A percentile compares a stretch with the other conserved stretches of the same genome.
These are phyloP conservation scores for Boletellus sp. DNA, from an alignment of 1,284 basidiomycete species.

Conservation along the genomic window DNA sequence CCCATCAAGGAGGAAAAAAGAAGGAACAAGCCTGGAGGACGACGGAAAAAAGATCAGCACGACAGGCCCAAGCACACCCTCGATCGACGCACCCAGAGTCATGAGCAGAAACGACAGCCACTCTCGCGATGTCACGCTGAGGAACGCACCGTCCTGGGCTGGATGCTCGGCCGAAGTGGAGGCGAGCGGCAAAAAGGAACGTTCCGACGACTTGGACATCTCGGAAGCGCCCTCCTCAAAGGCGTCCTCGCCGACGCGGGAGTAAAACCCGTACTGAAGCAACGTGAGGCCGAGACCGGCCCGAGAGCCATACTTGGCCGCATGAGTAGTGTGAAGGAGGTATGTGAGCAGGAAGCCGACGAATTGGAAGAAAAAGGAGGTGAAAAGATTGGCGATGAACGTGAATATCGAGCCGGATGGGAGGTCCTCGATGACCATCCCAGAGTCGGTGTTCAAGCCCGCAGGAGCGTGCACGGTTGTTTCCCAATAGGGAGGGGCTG, in stretches of 20 bases:
- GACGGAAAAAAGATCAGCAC: conserved; percentile 1
- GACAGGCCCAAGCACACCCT: neutral
- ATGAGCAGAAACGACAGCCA: conserved; percentile 91
- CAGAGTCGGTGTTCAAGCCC: conserved; percentile 47
- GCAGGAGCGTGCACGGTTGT: conserved; percentile 83
- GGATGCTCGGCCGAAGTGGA: conserved; percentile 20
- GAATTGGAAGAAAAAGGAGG: conserved; percentile 96
- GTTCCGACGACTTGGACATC: conserved; percentile 4
- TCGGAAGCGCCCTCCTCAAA: conserved; percentile 15
- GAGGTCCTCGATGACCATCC: conserved; percentile 73
- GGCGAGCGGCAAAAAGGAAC: conserved; percentile 10
- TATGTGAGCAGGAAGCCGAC: conserved; percentile 94
- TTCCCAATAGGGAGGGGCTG: conserved; percentile 96
- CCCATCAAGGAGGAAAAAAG: conserved; percentile 75
- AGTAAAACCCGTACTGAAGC: conserved; percentile 81
- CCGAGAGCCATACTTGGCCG: conserved; percentile 90
- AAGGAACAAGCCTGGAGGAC: conserved; percentile 76
- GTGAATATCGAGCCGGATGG: conserved; percentile 68
- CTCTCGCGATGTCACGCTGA: conserved; percentile 50
- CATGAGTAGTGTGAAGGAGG: conserved; percentile 91
- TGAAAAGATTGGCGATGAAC: conserved; percentile 78
- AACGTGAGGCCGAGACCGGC: conserved; percentile 93
- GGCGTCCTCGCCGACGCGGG: conserved; percentile 36
- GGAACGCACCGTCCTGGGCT: conserved; percentile 13
- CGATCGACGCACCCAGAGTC: conserved; percentile 62